Base-by-base conservation (phyloP, 2,329 filamentous ascomycete species). In the Shiraia bambusicola region DNA sequence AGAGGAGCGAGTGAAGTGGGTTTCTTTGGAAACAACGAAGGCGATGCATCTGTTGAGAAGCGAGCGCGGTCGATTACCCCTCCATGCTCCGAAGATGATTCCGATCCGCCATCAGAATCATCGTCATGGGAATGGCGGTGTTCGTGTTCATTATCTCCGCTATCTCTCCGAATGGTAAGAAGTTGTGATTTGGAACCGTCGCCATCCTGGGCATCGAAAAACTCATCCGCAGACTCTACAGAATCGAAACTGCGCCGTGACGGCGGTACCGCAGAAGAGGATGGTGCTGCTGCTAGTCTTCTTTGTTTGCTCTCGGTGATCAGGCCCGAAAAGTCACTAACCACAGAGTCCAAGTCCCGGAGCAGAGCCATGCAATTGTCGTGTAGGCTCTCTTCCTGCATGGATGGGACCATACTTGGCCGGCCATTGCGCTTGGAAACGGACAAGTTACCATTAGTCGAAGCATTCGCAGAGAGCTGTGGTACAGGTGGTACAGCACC, bases 351-450 rank as follows among this genome's bases (percentile, higher is more conserved):
- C 2, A 98, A 76, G 59, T 97, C 90, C 11, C 79, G 81, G 3
- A 97, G 76, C n/a, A 98, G 70, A 10, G 87, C 83, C 65, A 89
- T 81, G 58, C 92, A 89, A 59, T 95, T 83, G 28, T 91, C 88
- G 57, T 95, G 84, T 4, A 93, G 77, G 41, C 80, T 83, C 40
- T 79, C 79, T 57, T 87, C 82, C 27, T 55, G 57, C 6, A 45
- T 41, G 25, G 80, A 77, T 30, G 79, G 75, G 1, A 65, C 31
- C 17, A 36, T 37, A 40, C 44, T 57, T 14, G 46, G 38, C 28
- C 52, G 59, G 24, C 47, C 56, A 33, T 55, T 60, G 11, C 51
- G 57, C 42, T 71, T 73, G 1, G 68, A 63, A 10, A 72, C 60
- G 12, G 53, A 51, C n/a, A 70, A 51, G 14, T 52, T 53, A 11